phyloP scores from a whole-genome alignment of 352 stramenopile species.

The Thalassiosira livingstoniorum region DNA sequence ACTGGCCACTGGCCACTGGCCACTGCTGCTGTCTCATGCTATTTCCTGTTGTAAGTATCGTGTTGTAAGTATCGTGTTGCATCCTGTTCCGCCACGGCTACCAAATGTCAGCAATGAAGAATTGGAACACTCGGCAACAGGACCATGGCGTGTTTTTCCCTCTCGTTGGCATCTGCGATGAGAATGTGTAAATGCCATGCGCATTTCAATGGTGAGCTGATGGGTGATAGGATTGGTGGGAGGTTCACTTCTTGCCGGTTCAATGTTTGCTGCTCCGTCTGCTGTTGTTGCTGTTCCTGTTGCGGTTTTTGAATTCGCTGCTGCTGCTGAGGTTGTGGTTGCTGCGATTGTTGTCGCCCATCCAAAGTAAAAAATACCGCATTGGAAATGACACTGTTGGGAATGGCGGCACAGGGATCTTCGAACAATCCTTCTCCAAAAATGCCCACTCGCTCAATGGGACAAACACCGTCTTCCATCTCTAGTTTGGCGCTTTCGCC shows the following conservation, averaged over 20 bases:
- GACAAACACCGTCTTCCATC: slow-evolving; percentile 12
- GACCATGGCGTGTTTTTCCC: slow-evolving; percentile 78
- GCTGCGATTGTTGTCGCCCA: neutral
- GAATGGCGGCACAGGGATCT: slow-evolving; percentile 65
- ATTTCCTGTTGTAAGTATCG: too few species aligned
- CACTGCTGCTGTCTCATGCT: too few species aligned
- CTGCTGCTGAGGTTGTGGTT: slow-evolving; percentile 1
- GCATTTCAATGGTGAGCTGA: slow-evolving; percentile 60
- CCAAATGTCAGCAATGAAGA: too few species aligned
- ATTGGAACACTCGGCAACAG: slow-evolving; percentile 63
- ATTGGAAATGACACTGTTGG: slow-evolving; percentile 62
- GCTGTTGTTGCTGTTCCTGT: neutral
- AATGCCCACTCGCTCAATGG: slow-evolving; percentile 64
- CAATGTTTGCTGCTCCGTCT: too few species aligned
- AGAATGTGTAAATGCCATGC: slow-evolving; percentile 82
- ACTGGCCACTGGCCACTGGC: too few species aligned
- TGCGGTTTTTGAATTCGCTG: neutral
- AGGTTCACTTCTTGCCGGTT: neutral
- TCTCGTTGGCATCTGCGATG: slow-evolving; percentile 63
- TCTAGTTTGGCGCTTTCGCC: neutral
- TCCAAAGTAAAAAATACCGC: slow-evolving; percentile 53
- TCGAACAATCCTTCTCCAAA: slow-evolving; percentile 74
- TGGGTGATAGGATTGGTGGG: slow-evolving; percentile 10
- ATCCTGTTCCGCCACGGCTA: too few species aligned
- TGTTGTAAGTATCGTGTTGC: too few species aligned